These are phyloP conservation scores for Pseudofabraea citricarpa DNA, from an alignment of 2,329 filamentous ascomycete genomes.

Conservation along the genomic window DNA sequence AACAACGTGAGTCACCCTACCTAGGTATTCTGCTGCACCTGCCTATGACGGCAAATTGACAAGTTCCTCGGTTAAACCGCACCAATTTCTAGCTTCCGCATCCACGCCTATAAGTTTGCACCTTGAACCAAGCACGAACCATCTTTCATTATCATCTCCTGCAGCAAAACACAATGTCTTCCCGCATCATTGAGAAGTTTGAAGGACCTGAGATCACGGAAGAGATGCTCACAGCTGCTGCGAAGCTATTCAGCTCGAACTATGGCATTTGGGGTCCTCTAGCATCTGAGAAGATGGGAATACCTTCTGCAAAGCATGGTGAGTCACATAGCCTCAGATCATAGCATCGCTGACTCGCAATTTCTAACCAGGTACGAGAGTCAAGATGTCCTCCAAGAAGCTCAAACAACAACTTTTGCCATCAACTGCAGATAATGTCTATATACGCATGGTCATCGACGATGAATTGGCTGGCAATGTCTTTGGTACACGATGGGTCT, in stretches of 20 bases:
- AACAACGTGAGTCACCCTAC: no score
- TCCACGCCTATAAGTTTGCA: no score
- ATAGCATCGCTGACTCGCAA: neutral
- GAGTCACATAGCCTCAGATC: constrained; percentile 3
- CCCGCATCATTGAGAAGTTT: no score
- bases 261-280: constrained; percentile 12
- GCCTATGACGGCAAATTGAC: no score
- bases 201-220: constrained; percentile 2
- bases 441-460: neutral
- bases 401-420: constrained; percentile 3
- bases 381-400: constrained; percentile 6
- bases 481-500: constrained; percentile 2
- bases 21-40: no score
- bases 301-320: no score
- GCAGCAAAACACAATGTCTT: no score
- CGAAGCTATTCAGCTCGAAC: constrained; percentile 8
- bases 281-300: constrained; percentile 6
- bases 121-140: no score
- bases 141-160: no score
- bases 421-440: neutral
- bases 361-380: constrained; percentile 1
- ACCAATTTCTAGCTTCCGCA: no score
- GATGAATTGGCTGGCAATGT: neutral
- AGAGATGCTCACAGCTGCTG: constrained; percentile 6
- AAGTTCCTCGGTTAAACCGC: no score